Evolutionary conservation across 148 eudicot genomes (phyloP).

Genomic region (Gaultheria prostrata): DNA sequence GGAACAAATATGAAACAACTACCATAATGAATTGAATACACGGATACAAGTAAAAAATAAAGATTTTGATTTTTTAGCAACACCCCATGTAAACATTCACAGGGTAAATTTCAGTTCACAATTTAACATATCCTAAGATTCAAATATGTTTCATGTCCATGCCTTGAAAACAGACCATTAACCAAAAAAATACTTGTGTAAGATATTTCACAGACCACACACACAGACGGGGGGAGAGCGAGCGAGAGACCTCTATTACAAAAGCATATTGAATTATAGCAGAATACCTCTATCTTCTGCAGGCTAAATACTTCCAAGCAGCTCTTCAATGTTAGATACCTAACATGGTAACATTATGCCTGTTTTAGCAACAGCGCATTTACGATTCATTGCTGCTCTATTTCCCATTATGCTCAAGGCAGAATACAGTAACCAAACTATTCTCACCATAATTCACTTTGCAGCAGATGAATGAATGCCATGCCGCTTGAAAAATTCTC

Average conservation of each 20-base stretch:
- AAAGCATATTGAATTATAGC: background rate
- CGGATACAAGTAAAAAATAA: too few relatives aligned
- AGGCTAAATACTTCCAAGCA: background rate
- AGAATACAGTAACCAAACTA: background rate
- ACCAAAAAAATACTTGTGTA: background rate
- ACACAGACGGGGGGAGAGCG: background rate
- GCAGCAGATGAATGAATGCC: slow-evolving; percentile 37
- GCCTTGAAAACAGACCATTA: background rate
- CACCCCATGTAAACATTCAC: background rate
- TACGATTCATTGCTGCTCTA: background rate
- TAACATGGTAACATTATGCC: background rate
- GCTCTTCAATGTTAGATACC: background rate
- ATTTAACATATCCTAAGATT: background rate
- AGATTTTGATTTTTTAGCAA: background rate
- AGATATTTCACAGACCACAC: background rate
- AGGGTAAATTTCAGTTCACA: background rate
- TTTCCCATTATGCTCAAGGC: background rate
- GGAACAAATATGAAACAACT: background rate
- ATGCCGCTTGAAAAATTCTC: slow-evolving; percentile 75
- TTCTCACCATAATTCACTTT: slow-evolving; percentile 23
- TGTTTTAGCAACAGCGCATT: too few relatives aligned
- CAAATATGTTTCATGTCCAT: background rate
- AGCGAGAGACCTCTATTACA: background rate
- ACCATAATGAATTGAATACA: too few relatives aligned
- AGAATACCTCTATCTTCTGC: background rate